phyloP scores from a whole-genome alignment of 495 filamentous ascomycete genomes.

The Penicillium tannophilum region DNA sequence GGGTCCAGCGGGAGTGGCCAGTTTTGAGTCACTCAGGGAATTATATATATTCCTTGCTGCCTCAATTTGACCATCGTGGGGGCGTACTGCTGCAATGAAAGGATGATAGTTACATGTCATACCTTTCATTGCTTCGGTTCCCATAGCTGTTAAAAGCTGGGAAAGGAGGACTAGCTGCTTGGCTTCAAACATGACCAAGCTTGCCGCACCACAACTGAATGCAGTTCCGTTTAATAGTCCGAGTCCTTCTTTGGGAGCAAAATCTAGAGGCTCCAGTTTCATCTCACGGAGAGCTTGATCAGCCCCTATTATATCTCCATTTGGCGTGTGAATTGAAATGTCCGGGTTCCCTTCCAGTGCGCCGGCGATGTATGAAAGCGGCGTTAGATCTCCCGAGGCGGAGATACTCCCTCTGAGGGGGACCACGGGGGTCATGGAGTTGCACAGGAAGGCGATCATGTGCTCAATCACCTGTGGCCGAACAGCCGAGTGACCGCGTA shows the following conservation, averaged over 20 bases:
- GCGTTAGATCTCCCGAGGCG: constrained; percentile 65
- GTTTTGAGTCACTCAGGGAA: not conserved
- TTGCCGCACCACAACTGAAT: constrained; percentile 54
- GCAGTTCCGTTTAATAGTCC: constrained; percentile 70
- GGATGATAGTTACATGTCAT: constrained; percentile 45
- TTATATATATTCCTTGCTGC: not conserved
- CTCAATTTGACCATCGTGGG: not conserved
- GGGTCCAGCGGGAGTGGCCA: not conserved
- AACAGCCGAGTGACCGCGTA: not conserved
- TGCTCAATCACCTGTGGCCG: not conserved
- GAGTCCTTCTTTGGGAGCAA: constrained; percentile 50
- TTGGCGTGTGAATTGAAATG: not conserved
- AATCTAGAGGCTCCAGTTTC: not conserved
- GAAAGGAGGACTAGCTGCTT: constrained; percentile 57
- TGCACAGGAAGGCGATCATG: not conserved
- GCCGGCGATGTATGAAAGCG: constrained; percentile 27
- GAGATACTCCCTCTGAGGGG: constrained; percentile 57
- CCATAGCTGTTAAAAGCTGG: constrained; percentile 56
- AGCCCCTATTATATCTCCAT: not conserved
- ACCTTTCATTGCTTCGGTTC: constrained; percentile 51
- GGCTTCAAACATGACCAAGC: constrained; percentile 57
- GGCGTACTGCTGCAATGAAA: not conserved
- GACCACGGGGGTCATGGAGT: not conserved
- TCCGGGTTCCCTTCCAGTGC: constrained; percentile 15
- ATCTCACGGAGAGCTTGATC: not conserved